Base-by-base conservation (phyloP, 352 stramenopile genomes). In the Phytophthora syringae region DNA sequence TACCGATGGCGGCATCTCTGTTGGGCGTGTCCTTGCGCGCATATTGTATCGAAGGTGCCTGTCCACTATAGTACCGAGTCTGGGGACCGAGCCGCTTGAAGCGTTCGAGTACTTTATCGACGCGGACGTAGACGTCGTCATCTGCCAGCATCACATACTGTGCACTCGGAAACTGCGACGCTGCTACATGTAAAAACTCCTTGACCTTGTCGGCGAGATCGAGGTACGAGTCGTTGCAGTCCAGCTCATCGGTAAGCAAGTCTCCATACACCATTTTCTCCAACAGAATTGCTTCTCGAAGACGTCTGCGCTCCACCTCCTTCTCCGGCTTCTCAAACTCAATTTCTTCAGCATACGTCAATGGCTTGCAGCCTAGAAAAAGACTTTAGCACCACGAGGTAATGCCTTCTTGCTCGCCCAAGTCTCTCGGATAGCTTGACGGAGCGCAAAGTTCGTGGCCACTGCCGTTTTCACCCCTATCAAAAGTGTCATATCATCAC, bases 201-300 rank as follows among this genome's bases (percentile, higher is more conserved):
- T 80, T 80, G 10, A 78, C 67, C 50, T 90, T 88, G 24, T 80
- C 58, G 1, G 80, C 64, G 16, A 89, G 60, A 6, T 71, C 37
- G 6, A 60, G 18, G 58, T 89, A 90, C 13, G 63, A 62, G 45
- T 89, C 79, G 18, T 64, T 28, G 39, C 79, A 84, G 15, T 72
- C 57, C 13, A 88, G 67, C 18, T 86, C 67, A 11, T 77, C 34
- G 0, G 76, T 77, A 9, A 90, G 56, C 16, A 90, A 25, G 39
- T 89, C 80, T 1, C 57, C 36, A 51, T 66, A 75, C 16, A 62
- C 43, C 3, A 39, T 34, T n/a, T 72, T 74, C 43, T 90, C 76
- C n/a, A 53, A n/a, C 22, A 60, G 44, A 15, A 78, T 43, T 2
- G 70, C 54, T 28, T 60, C 28, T 6, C 59, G 6, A 5, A 65